Evolutionary conservation across 2,329 filamentous ascomycete genomes (phyloP).

Genomic region (Domatiomyces globalis): DNA sequence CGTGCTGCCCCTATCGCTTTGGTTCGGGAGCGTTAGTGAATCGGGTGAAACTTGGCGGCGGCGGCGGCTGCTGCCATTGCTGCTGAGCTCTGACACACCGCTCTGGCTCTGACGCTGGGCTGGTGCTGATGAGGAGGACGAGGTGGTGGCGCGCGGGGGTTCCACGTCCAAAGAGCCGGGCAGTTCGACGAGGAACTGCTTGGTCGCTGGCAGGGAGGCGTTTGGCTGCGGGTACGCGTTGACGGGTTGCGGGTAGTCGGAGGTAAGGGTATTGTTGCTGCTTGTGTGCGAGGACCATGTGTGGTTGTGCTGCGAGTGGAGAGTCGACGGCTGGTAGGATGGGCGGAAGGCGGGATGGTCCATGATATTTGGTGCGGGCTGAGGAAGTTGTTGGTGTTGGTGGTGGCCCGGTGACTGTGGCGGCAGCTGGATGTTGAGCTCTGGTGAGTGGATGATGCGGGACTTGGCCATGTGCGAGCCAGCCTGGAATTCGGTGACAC

Average conservation of each 20-base stretch:
- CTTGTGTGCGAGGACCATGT: neutral
- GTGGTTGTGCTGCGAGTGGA: neutral
- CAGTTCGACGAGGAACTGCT: constrained; percentile 14
- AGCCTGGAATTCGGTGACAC: constrained; percentile 10
- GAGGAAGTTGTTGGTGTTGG: constrained; percentile 4
- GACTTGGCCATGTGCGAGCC: constrained; percentile 16
- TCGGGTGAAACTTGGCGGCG: neutral
- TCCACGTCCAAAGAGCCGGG: constrained; percentile 6
- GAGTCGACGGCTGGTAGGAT: neutral
- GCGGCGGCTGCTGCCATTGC: constrained; percentile 7
- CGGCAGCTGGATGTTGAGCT: neutral
- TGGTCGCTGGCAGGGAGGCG: constrained; percentile 2
- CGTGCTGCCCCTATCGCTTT: constrained; percentile 3
- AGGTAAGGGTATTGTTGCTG: neutral
- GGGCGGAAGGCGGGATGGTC: constrained; percentile 13
- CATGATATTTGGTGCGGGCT: constrained; percentile 11
- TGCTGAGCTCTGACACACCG: neutral
- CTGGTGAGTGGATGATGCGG: constrained; percentile 6
- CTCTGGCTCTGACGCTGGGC: constrained; percentile 11
- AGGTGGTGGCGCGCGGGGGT: neutral
- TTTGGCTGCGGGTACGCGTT: constrained; percentile 4
- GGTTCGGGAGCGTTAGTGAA: neutral
- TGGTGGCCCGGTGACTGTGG: neutral
- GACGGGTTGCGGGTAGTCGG: neutral
- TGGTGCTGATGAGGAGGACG: constrained; percentile 4